phyloP scores from a whole-genome alignment of 1,284 basidiomycete genomes.

The Cryptococcus sp. region DNA sequence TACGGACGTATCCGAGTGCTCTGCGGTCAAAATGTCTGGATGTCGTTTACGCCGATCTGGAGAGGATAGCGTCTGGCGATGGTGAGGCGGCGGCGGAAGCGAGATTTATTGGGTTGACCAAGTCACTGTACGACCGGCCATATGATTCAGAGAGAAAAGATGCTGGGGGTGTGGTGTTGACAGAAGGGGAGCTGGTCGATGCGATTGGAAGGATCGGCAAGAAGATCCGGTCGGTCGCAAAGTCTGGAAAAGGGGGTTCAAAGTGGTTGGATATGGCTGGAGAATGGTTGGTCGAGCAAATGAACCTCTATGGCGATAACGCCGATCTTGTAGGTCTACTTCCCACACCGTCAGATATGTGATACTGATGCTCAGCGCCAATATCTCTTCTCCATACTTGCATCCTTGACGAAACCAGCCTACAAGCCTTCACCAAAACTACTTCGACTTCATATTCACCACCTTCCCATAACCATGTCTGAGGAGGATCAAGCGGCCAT shows the following conservation, averaged over 20 bases:
- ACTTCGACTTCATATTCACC: slow-evolving; percentile 32
- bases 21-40: slow-evolving; percentile 33
- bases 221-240: slow-evolving; percentile 26
- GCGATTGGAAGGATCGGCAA: slow-evolving; percentile 38
- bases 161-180: slow-evolving; percentile 16
- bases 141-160: slow-evolving; percentile 32
- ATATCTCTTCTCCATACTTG: slow-evolving; percentile 33
- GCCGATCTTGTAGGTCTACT: slow-evolving; percentile 28
- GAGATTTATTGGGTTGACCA: slow-evolving; percentile 26
- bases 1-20: slow-evolving; percentile 44
- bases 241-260: slow-evolving; percentile 11
- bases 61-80: slow-evolving; percentile 1
- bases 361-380: slow-evolving; percentile 12
- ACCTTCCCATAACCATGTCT: background rate
- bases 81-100: slow-evolving; percentile 11
- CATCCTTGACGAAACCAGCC: slow-evolving; percentile 29
- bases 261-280: slow-evolving; percentile 32
- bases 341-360: background rate
- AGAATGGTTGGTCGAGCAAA: slow-evolving; percentile 35
- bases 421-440: slow-evolving; percentile 29
- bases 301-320: slow-evolving; percentile 18
- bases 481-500: background rate
- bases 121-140: slow-evolving; percentile 36
- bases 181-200: slow-evolving; percentile 33
- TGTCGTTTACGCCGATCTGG: slow-evolving; percentile 36